Percentiles rank a stretch among this genome's conserved stretches.
Conservation (phyloP, 768 basidiomycete species). For the Lepiota brunneoincarnata region DNA sequence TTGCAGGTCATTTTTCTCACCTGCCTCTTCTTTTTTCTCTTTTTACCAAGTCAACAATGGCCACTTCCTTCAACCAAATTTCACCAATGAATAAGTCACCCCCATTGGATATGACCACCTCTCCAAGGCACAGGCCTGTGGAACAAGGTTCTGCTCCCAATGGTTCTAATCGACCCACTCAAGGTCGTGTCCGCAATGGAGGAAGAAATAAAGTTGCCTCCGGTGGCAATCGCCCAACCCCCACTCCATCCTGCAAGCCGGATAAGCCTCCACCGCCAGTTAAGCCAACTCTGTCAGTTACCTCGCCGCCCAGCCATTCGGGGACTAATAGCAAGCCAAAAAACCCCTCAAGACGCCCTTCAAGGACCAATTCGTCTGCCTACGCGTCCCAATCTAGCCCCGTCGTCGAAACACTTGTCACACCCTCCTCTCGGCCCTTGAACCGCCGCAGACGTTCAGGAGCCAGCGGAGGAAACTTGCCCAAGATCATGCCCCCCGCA, state of each 20-base stretch:
- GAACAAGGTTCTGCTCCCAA: slow-evolving; percentile 49
- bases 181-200: slow-evolving; percentile 31
- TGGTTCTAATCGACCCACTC: slow-evolving; percentile 37
- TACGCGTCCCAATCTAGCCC: slow-evolving; percentile 21
- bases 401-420: slow-evolving; percentile 20
- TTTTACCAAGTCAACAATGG: slow-evolving; percentile 28
- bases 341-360: slow-evolving; percentile 30
- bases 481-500: slow-evolving; percentile 32
- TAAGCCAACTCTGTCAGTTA: slow-evolving; percentile 14
- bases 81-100: slow-evolving; percentile 28
- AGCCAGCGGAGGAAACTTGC: slow-evolving; percentile 26
- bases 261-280: slow-evolving; percentile 19
- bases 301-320: slow-evolving; percentile 15
- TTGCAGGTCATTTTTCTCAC: neutral
- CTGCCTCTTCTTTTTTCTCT: neutral
- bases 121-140: slow-evolving; percentile 43
- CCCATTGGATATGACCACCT: slow-evolving; percentile 7
- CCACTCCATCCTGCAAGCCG: slow-evolving; percentile 18
- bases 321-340: slow-evolving; percentile 21
- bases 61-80: slow-evolving; percentile 34
- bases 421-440: slow-evolving; percentile 36
- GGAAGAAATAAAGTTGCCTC: slow-evolving; percentile 22
- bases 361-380: slow-evolving; percentile 28
- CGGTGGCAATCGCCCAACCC: slow-evolving; percentile 13
- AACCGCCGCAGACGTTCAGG: slow-evolving; percentile 53